Conservation (phyloP, 192 early-diverging fungal species). For the Funneliformis mosseae region DNA sequence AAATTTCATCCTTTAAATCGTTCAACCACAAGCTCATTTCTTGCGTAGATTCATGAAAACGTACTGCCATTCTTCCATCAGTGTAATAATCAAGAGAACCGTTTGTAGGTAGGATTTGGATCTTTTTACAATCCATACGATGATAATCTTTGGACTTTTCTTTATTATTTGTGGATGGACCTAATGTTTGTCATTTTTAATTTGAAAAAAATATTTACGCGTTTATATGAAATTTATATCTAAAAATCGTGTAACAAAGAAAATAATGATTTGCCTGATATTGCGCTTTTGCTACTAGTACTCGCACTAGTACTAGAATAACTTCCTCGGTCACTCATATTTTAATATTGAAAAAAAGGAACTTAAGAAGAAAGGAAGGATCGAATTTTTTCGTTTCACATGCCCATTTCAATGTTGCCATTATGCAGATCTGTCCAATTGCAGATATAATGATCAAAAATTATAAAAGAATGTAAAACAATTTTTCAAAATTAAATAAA, state of each 20-base stretch:
- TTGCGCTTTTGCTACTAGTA: too few relatives aligned
- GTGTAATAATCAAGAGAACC: slow-evolving; percentile 33
- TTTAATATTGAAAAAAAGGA: too few relatives aligned
- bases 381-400: too few relatives aligned
- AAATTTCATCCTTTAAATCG: slow-evolving; percentile 15
- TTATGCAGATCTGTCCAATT: too few relatives aligned
- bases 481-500: too few relatives aligned
- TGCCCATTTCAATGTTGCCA: too few relatives aligned
- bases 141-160: background rate
- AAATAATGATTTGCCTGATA: background rate
- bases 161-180: background rate
- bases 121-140: slow-evolving; percentile 21
- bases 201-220: background rate
- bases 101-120: slow-evolving; percentile 20
- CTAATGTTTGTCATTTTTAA: background rate
- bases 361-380: too few relatives aligned
- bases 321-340: background rate
- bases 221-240: background rate
- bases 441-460: too few relatives aligned
- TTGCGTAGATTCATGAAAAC: background rate
- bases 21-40: slow-evolving; percentile 6
- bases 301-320: background rate
- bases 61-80: slow-evolving; percentile 3
- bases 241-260: background rate
- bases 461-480: too few relatives aligned